Evolutionary conservation across 2,329 filamentous ascomycete species (phyloP).

Genomic region (Cryoendolithus antarcticus): DNA sequence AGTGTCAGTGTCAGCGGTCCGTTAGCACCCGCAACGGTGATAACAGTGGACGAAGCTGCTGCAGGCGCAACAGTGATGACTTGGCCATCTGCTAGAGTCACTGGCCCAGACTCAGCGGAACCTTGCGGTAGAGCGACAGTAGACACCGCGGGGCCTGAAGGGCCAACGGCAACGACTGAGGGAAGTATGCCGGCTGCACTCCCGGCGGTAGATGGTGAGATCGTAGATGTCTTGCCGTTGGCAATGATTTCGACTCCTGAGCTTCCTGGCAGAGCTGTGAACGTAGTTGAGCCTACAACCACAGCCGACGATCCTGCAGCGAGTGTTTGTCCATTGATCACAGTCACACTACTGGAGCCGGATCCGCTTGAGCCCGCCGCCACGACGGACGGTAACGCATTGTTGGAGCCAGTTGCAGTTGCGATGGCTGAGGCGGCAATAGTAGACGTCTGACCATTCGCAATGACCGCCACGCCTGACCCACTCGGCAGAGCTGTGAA

Average conservation of each 20-base stretch:
- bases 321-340: constrained; percentile 9
- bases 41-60: no score
- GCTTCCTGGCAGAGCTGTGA: background rate
- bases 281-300: constrained; percentile 1
- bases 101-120: no score
- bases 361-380: constrained; percentile 17
- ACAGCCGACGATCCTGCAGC: background rate
- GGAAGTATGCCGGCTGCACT: no score
- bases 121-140: no score
- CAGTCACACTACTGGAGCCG: constrained; percentile 13
- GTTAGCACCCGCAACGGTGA: no score
- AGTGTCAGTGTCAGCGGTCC: no score
- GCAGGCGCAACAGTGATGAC: no score
- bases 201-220: background rate
- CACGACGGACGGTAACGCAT: background rate
- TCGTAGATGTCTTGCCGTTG: background rate
- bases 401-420: background rate
- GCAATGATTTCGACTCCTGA: background rate
- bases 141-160: no score
- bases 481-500: constrained; percentile 2
- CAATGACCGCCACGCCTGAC: constrained; percentile 1
- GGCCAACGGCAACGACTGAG: no score
- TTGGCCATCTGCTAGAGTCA: no score
- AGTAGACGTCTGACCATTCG: background rate
- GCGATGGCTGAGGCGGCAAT: background rate